Evolutionary conservation across 345 rosid genomes (phyloP), one percentile per base, ranked within the genome.

Genomic region (Pelargonium nanum): DNA sequence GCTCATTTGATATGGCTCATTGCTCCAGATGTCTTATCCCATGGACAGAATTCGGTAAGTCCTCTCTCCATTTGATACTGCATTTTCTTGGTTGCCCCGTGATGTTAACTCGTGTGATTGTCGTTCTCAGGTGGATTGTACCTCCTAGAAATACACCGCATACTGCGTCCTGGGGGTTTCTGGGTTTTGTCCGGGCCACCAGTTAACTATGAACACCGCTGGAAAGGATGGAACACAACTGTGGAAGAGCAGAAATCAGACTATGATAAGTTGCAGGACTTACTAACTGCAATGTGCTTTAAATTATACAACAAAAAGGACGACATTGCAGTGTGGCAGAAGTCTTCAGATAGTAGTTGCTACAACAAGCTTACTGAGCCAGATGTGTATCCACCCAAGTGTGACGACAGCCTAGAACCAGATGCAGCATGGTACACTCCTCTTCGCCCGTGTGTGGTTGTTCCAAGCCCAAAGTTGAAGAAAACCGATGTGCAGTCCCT

Each of bases 181-280:
- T 93, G 99, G 99, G 90, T 93, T 64, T 79, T 93, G 55, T 93
- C 99, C 56, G 97, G 99, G 25, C 99, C 99, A 30, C 99, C 99
- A 26, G 92, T 93, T 21, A 89, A 93, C 78, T 93, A 93, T 55
- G 81, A 89, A 55, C 77, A 74, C 70, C 94, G 85, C 2, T 93
- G 99, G 99, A 75, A 83, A 62, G 99, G 99, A 28, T 93, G 99
- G 99, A 91, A 93, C 72, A 89, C 99, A n/a, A 93, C 99, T 13
- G 64, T 85, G 54, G 96, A 85, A 72, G 97, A 84, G 54, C 97
- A 93, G 76, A 89, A 75, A 65, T 73, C 85, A 22, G 91, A 89
- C 64, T 89, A 85, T 62, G 91, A 89, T 40, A 83, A 87, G 74
- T 75, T 93, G 67, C 75, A 80, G 61, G 87, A 80, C 32, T 74